Conservation (phyloP, 768 basidiomycete genomes). For the Cystobasidium ongulense region DNA sequence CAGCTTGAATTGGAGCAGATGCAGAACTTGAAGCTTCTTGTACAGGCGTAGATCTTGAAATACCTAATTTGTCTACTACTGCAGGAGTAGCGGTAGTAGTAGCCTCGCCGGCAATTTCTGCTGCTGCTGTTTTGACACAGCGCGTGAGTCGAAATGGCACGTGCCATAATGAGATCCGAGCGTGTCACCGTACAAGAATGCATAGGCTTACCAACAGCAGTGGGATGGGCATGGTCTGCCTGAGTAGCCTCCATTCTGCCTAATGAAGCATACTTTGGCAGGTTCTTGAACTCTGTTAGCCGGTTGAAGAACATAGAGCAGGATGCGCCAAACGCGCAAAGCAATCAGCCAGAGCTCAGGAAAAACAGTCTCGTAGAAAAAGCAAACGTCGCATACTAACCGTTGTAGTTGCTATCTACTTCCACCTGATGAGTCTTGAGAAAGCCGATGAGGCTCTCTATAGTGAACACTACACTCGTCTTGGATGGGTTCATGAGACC, state of each 20-base stretch:
- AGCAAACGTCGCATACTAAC: not conserved
- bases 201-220: not conserved
- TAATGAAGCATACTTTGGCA: conserved; percentile 15
- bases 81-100: too few species aligned
- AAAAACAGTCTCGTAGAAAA: not conserved
- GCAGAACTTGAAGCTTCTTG: too few species aligned
- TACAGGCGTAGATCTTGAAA: too few species aligned
- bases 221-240: not conserved
- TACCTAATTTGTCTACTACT: too few species aligned
- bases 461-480: conserved; percentile 12
- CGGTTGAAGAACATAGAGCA: not conserved
- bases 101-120: too few species aligned
- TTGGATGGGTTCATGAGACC: conserved; percentile 1
- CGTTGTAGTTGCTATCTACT: conserved; percentile 8
- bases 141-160: not conserved
- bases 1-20: not conserved
- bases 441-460: not conserved
- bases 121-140: not conserved
- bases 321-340: not conserved
- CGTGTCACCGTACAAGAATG: not conserved
- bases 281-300: conserved; percentile 8
- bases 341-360: not conserved
- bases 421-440: conserved; percentile 20
- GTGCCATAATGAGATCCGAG: not conserved
- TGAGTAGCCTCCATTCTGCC: conserved; percentile 3